A percentile compares a stretch with the other conserved stretches of the same genome.
Evolutionary conservation across 2,329 filamentous ascomycete genomes (phyloP).

Genomic region (Cladobotryum mycophilum): DNA sequence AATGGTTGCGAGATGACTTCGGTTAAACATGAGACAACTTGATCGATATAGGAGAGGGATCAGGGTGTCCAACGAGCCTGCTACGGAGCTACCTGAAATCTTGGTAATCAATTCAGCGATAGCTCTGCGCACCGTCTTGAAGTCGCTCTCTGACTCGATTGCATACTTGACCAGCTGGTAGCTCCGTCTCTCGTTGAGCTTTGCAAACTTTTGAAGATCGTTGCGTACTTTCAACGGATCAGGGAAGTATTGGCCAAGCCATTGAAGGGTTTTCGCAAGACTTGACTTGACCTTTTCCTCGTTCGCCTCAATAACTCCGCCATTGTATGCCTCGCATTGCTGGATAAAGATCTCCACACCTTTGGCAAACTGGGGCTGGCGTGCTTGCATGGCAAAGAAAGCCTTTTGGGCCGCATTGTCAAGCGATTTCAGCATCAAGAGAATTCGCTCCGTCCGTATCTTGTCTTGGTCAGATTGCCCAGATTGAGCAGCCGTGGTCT

Average conservation of each 20-base stretch:
- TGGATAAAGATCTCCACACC: slow-evolving; percentile 72
- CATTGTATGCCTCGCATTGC: slow-evolving; percentile 84
- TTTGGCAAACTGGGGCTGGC: slow-evolving; percentile 68
- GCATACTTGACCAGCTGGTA: slow-evolving; percentile 87
- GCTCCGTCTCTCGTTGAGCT: slow-evolving; percentile 79
- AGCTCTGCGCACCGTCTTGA: slow-evolving; percentile 81
- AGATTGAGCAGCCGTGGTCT: slow-evolving; percentile 38
- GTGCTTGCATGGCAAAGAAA: slow-evolving; percentile 78
- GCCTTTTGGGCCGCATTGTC: slow-evolving; percentile 75
- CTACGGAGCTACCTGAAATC: slow-evolving; percentile 59
- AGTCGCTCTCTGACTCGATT: slow-evolving; percentile 80
- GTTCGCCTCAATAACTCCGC: slow-evolving; percentile 71
- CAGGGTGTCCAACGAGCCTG: slow-evolving; percentile 70
- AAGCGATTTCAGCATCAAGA: slow-evolving; percentile 73
- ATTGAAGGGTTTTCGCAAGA: slow-evolving; percentile 66
- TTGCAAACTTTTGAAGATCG: slow-evolving; percentile 86
- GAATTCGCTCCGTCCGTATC: slow-evolving; percentile 75
- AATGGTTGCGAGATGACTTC: slow-evolving; percentile 85
- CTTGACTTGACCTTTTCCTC: slow-evolving; percentile 63
- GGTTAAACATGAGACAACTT: slow-evolving; percentile 83
- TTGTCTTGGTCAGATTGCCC: slow-evolving; percentile 63
- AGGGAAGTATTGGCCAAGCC: slow-evolving; percentile 67
- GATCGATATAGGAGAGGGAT: slow-evolving; percentile 77
- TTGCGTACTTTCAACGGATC: slow-evolving; percentile 65
- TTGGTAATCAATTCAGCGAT: slow-evolving; percentile 86